Base-by-base conservation (phyloP, 208 protist species). In the Novymonas esmeraldas region DNA sequence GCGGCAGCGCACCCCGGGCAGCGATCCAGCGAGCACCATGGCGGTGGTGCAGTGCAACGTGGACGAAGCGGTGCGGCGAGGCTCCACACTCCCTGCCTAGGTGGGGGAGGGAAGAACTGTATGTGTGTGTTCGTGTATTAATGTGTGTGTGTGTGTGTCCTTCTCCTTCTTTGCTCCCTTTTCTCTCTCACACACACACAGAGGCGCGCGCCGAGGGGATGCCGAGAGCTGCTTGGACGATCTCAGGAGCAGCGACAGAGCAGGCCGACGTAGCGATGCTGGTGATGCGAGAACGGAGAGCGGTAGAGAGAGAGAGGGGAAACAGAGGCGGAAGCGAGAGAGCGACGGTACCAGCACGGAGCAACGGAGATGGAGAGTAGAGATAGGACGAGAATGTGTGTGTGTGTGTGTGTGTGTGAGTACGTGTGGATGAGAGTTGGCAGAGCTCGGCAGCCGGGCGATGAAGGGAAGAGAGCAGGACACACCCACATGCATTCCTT, bases 1-100 rank as follows among this genome's bases (percentile, higher is more conserved):
- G 31, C 89, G 83, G 39, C 85, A 76, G 11, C 36, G 63, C 58
- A 92, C 41, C 20, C 79, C 81, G 7, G 75, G 48, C 33, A 90
- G 59, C 11, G 46, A 33, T 7, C 58, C 50, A 20, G 42, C 29
- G 6, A 63, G 39, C 44, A 11, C 16, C 54, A 65, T 72, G 11
- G 2, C 24, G 24, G 51, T 4, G 0, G 7, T 5, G 51, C 51
- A 13, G 51, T 20, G 16, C 3, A 63, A 33, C 14, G 13, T 14
- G 29, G 13, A 29, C 50, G 42, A 24, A 31, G 58, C 24, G 28
- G 13, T 13, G 20, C 2, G 14, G 10, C 52, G n/a, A 33, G 44
- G 31, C n/a, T n/a, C n/a, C n/a, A 68, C 39, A 59, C n/a, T n/a
- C n/a, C n/a, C n/a, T n/a, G n/a, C n/a, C 64, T 29, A 66, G 46